phyloP scores from a whole-genome alignment of 2,329 filamentous ascomycete species.

The Anisogramma anomala region DNA sequence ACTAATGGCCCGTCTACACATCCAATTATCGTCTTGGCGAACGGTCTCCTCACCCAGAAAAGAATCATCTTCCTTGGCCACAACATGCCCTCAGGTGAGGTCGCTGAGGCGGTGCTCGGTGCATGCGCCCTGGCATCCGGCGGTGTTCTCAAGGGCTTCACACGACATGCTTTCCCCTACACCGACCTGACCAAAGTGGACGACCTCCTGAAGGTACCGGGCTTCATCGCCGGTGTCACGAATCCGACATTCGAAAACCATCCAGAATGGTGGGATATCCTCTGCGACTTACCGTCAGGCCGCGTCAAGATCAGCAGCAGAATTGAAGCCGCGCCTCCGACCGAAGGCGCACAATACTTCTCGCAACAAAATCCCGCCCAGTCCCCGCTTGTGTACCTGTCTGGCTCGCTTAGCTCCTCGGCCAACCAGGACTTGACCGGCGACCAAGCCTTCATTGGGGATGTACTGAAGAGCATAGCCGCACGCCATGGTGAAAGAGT shows the following conservation, averaged over 20 bases:
- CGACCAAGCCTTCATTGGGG: slow-evolving; percentile 79
- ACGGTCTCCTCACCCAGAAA: slow-evolving; percentile 92
- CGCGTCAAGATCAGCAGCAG: slow-evolving; percentile 88
- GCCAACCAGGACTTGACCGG: slow-evolving; percentile 60
- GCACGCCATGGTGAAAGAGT: slow-evolving; percentile 81
- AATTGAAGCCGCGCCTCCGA: slow-evolving; percentile 69
- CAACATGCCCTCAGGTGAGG: slow-evolving; percentile 87
- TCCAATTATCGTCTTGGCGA: slow-evolving; percentile 87
- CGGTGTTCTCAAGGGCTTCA: slow-evolving; percentile 85
- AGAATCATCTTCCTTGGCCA: slow-evolving; percentile 91
- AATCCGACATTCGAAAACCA: slow-evolving; percentile 94
- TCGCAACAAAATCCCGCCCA: slow-evolving; percentile 62
- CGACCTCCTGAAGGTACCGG: slow-evolving; percentile 86
- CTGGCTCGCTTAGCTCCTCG: slow-evolving; percentile 26
- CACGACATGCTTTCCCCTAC: slow-evolving; percentile 91
- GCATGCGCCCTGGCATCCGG: slow-evolving; percentile 89
- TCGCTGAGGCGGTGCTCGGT: slow-evolving; percentile 95
- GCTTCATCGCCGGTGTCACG: slow-evolving; percentile 94
- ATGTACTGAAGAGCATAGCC: slow-evolving; percentile 71
- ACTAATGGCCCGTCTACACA: slow-evolving; percentile 84
- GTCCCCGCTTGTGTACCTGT: slow-evolving; percentile 36
- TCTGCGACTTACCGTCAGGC: slow-evolving; percentile 86
- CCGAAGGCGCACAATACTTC: slow-evolving; percentile 79
- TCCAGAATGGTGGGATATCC: slow-evolving; percentile 94
- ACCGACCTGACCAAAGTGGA: slow-evolving; percentile 97